Percentiles rank a stretch among this genome's conserved stretches.
Conservation (phyloP, 1,139 yeast species). For the Sugiyamaella japonica region DNA sequence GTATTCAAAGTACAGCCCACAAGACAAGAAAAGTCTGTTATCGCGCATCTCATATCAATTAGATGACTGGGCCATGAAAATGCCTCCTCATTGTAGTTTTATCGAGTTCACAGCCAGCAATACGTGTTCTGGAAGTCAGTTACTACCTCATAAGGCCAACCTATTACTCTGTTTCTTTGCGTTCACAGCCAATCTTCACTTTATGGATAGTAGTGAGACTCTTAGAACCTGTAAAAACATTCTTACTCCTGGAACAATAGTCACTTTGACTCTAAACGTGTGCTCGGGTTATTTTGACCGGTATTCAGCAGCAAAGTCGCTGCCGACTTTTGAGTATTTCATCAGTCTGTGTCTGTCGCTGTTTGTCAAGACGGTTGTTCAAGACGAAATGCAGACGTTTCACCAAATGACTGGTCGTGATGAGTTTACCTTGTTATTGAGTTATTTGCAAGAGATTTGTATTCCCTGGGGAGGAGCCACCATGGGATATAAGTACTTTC, state of each 20-base stretch:
- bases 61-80: constrained; percentile 20
- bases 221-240: constrained; percentile 8
- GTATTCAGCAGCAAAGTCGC: constrained; percentile 15
- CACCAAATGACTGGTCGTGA: constrained; percentile 14
- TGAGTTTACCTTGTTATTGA: constrained; percentile 21
- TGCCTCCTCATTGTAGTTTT: constrained; percentile 22
- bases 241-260: constrained; percentile 17
- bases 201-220: constrained; percentile 18
- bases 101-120: constrained; percentile 9
- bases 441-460: constrained; percentile 21
- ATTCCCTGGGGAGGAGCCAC: constrained; percentile 24
- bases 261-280: constrained; percentile 19
- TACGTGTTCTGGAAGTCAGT: constrained; percentile 9
- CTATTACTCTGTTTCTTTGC: constrained; percentile 23
- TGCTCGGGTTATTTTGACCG: constrained; percentile 10
- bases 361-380: constrained; percentile 19
- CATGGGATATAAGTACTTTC: constrained; percentile 23
- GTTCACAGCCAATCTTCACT: constrained; percentile 16
- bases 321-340: constrained; percentile 26
- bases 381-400: constrained; percentile 13
- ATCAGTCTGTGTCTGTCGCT: constrained; percentile 22
- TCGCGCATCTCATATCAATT: constrained; percentile 16
- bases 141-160: constrained; percentile 26
- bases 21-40: constrained; percentile 16
- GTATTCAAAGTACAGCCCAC: constrained; percentile 13